These are phyloP conservation scores for Clathrus columnatus DNA, from an alignment of 768 basidiomycete species.

Conservation along the genomic window DNA sequence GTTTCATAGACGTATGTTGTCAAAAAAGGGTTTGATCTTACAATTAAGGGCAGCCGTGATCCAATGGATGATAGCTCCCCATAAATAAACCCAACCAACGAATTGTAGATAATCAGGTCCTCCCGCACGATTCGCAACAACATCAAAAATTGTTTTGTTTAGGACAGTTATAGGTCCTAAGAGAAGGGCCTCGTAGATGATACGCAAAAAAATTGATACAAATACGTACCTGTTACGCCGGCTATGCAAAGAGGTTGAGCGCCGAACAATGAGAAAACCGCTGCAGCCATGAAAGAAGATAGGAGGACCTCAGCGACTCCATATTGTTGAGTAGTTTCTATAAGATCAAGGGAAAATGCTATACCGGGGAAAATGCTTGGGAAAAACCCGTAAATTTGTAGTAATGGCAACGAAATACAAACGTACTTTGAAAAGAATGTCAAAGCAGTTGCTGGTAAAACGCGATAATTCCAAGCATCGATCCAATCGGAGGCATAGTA, in stretches of 20 bases:
- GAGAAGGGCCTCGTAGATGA: background rate
- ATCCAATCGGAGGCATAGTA: constrained; percentile 85
- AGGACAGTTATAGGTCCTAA: constrained; percentile 86
- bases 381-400: background rate
- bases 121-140: constrained; percentile 46
- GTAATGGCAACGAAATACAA: background rate
- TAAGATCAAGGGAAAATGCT: constrained; percentile 86
- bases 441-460: constrained; percentile 76
- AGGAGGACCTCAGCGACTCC: constrained; percentile 82
- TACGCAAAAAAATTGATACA: background rate
- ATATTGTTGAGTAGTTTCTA: constrained; percentile 84
- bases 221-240: constrained; percentile 67
- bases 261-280: constrained; percentile 78
- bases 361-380: constrained; percentile 77
- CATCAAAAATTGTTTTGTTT: constrained; percentile 82
- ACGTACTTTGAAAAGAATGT: constrained; percentile 80
- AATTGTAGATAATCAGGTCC: constrained; percentile 76
- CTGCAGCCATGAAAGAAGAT: constrained; percentile 82
- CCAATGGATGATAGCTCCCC: constrained; percentile 54
- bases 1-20: background rate
- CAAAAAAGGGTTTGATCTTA: constrained; percentile 25
- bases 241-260: constrained; percentile 89
- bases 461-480: constrained; percentile 88
- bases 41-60: constrained; percentile 73
- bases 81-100: constrained; percentile 87